Evolutionary conservation across 768 basidiomycete genomes (phyloP).

Genomic region (Cystofilobasidium ferigula): DNA sequence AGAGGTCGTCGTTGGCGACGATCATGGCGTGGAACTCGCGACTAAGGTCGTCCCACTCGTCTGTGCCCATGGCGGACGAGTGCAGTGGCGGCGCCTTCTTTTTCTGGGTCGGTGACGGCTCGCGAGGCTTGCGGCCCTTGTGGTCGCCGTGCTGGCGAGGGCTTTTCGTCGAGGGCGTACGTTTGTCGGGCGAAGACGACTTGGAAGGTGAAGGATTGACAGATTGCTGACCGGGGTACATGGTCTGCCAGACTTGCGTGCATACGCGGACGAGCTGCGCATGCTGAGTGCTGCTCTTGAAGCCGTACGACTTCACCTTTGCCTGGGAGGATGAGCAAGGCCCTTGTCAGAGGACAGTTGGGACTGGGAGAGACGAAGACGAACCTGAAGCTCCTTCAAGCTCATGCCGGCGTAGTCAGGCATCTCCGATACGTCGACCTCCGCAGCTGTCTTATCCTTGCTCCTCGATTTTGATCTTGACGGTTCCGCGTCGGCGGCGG

Average conservation of each 20-base stretch:
- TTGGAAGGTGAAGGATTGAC: not conserved
- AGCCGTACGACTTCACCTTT: slow-evolving; percentile 3
- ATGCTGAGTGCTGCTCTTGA: not conserved
- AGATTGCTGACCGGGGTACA: not conserved
- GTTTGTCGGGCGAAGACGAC: not conserved
- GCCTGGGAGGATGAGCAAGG: not conserved
- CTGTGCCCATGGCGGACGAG: not conserved
- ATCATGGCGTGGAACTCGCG: slow-evolving; percentile 9
- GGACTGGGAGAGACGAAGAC: not conserved
- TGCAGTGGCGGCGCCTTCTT: not conserved
- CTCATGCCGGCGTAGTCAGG: slow-evolving; percentile 13
- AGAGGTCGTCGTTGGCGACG: slow-evolving; percentile 9
- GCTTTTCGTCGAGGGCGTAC: not conserved
- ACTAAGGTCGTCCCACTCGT: not conserved
- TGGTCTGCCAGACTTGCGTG: not conserved
- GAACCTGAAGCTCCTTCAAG: not conserved
- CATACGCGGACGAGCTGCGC: slow-evolving; percentile 11
- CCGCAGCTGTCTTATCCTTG: not conserved
- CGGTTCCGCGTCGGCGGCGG: too few species aligned
- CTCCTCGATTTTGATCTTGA: not conserved
- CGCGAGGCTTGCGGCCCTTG: not conserved
- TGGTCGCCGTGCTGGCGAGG: not conserved
- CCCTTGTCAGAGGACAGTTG: not conserved
- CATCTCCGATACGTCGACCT: not conserved
- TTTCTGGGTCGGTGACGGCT: not conserved